Conservation (phyloP, 2,329 filamentous ascomycete species). For the Diaporthe vaccinii region DNA sequence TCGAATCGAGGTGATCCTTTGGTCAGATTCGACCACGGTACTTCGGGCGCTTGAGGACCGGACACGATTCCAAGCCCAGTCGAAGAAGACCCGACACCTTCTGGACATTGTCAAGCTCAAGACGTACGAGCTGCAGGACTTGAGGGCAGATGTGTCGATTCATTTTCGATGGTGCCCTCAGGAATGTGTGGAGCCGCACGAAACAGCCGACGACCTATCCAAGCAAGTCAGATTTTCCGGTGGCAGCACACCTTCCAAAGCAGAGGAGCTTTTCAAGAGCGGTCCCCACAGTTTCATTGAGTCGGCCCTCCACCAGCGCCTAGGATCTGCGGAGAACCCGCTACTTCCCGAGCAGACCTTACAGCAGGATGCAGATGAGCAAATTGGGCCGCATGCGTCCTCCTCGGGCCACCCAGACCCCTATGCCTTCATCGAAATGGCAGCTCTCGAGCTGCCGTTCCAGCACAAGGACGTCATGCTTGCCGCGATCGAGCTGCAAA, state of each 20-base stretch:
- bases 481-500: not conserved
- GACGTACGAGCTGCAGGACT: not conserved
- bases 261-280: not conserved
- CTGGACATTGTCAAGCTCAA: not conserved
- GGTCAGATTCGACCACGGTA: no score
- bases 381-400: no score
- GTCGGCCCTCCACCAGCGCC: not conserved
- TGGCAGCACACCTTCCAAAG: not conserved
- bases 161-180: not conserved
- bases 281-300: not conserved
- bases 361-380: not conserved
- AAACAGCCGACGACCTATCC: not conserved
- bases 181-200: not conserved
- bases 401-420: accelerated
- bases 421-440: not conserved
- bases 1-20: no score
- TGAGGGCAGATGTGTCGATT: not conserved
- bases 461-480: not conserved
- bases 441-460: not conserved
- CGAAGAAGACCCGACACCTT: no score
- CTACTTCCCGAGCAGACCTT: not conserved
- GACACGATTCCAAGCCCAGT: no score
- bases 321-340: accelerated
- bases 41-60: no score
- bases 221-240: not conserved